phyloP scores from a whole-genome alignment of 169 alveolate species.

The Plasmodium inui region DNA sequence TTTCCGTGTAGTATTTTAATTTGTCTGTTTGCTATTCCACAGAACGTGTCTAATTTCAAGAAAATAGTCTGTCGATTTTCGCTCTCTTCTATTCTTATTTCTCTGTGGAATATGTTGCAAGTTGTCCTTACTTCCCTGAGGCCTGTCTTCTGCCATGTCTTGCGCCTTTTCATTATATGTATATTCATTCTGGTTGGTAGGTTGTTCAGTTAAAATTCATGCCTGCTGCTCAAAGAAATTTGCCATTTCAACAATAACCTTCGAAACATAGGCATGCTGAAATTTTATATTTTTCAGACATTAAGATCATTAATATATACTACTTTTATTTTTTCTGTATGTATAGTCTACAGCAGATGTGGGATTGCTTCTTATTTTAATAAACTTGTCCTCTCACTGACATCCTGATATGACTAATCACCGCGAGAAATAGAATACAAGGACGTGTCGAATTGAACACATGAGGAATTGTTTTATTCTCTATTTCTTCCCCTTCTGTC shows the following conservation, averaged over 20 bases:
- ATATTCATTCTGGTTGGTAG: not conserved
- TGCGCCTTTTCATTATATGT: not conserved
- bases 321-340: not conserved
- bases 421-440: not conserved
- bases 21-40: too few species aligned
- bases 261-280: not conserved
- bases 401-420: not conserved
- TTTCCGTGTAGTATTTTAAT: too few species aligned
- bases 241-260: not conserved
- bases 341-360: not conserved
- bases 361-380: not conserved
- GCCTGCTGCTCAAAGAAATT: not conserved
- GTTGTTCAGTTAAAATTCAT: not conserved
- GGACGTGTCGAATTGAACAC: not conserved
- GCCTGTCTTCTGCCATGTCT: too few species aligned
- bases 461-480: not conserved
- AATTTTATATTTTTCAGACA: not conserved
- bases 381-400: not conserved
- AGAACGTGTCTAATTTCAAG: too few species aligned
- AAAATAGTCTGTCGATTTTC: not conserved
- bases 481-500: not conserved
- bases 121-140: too few species aligned
- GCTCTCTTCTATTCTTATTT: not conserved
- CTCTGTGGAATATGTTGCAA: too few species aligned
- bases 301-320: not conserved